Evolutionary conservation across 2,329 filamentous ascomycete species (phyloP).

Genomic region (Fusarium denticulatum): DNA sequence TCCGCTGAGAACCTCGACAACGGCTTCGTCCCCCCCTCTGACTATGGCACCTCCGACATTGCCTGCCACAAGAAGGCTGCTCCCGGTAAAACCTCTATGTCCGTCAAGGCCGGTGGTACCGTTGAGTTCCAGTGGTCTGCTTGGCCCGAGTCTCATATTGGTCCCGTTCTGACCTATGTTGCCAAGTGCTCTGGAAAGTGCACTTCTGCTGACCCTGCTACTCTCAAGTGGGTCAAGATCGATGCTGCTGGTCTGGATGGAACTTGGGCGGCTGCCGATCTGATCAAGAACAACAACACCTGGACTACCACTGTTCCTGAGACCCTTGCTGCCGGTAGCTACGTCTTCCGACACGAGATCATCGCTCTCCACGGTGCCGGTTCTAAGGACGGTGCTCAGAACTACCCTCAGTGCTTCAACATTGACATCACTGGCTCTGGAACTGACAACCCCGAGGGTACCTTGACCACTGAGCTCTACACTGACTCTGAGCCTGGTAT

Average conservation of each 20-base stretch:
- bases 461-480: slow-evolving; percentile 47
- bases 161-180: slow-evolving; percentile 71
- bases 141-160: slow-evolving; percentile 57
- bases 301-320: slow-evolving; percentile 51
- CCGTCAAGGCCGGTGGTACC: slow-evolving; percentile 54
- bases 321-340: slow-evolving; percentile 51
- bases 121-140: slow-evolving; percentile 55
- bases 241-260: slow-evolving; percentile 61
- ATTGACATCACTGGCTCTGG: slow-evolving; percentile 54
- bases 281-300: slow-evolving; percentile 56
- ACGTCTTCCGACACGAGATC: slow-evolving; percentile 63
- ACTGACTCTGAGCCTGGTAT: slow-evolving; percentile 46
- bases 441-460: slow-evolving; percentile 47
- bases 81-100: slow-evolving; percentile 47
- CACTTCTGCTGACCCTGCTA: slow-evolving; percentile 60
- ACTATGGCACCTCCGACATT: slow-evolving; percentile 54
- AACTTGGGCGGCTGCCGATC: slow-evolving; percentile 50
- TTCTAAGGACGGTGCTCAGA: slow-evolving; percentile 30
- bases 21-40: slow-evolving; percentile 59
- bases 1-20: slow-evolving; percentile 57
- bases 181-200: slow-evolving; percentile 67
- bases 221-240: slow-evolving; percentile 73
- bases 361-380: slow-evolving; percentile 59
- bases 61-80: slow-evolving; percentile 57
- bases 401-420: slow-evolving; percentile 37